Evolutionary conservation across 441 rosid genomes (phyloP).

Genomic region (Flueggea neowawraea): DNA sequence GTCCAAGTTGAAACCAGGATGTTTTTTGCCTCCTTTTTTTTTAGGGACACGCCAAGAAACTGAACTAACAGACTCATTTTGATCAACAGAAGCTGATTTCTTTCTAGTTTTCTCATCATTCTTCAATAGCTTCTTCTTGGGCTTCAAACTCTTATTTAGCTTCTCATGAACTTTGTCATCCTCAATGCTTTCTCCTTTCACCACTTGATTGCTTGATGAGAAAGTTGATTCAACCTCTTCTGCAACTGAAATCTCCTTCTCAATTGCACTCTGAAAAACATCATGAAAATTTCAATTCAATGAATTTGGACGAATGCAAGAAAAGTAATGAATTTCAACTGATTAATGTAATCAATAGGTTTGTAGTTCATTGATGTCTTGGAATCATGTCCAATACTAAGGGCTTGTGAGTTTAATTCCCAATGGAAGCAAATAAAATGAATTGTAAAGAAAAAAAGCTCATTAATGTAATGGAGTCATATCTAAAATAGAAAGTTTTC

Average conservation of each 20-base stretch:
- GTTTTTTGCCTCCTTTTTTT: conserved; percentile 29
- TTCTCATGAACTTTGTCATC: conserved; percentile 2
- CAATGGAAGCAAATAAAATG: too few relatives aligned
- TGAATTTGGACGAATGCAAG: too few relatives aligned
- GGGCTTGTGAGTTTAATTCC: too few relatives aligned
- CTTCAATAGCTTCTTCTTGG: conserved; percentile 3
- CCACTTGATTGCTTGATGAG: conserved; percentile 1
- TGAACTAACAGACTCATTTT: conserved; percentile 24
- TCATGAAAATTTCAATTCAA: background rate
- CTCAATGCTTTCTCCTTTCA: background rate
- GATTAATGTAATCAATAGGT: too few relatives aligned
- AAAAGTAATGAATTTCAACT: too few relatives aligned
- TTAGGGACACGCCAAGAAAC: conserved; percentile 63
- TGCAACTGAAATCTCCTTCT: conserved; percentile 7
- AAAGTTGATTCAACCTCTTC: background rate
- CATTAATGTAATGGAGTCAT: too few relatives aligned
- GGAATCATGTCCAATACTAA: too few relatives aligned
- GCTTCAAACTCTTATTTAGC: background rate
- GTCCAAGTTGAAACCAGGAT: conserved; percentile 65
- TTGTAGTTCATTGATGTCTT: too few relatives aligned
- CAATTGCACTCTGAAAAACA: conserved; percentile 14
- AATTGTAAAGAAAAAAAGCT: too few relatives aligned
- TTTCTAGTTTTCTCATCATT: conserved; percentile 7
- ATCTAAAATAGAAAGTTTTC: too few relatives aligned
- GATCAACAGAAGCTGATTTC: conserved; percentile 7